These are phyloP conservation scores for Tetradesmus lagerheimii DNA, from an alignment of 139 green algal species.

Conservation along the genomic window DNA sequence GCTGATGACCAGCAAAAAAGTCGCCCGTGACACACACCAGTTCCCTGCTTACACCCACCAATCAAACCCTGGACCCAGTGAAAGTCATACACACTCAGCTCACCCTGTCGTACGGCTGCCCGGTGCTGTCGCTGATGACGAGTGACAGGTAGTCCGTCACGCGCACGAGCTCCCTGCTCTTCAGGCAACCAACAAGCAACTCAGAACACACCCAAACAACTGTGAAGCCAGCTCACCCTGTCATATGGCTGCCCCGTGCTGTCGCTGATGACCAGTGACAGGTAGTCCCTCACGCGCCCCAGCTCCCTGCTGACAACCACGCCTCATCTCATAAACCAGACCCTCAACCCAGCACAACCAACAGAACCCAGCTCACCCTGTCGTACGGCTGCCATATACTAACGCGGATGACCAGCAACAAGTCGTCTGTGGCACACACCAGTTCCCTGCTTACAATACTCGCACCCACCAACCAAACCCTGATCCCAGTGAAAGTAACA, in stretches of 20 bases:
- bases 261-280: slow-evolving; percentile 82
- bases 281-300: slow-evolving; percentile 92
- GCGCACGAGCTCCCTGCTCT: too few relatives aligned
- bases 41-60: too few relatives aligned
- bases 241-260: slow-evolving; percentile 89
- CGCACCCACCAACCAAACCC: not conserved
- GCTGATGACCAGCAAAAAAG: too few relatives aligned
- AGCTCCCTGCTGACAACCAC: slow-evolving; percentile 92
- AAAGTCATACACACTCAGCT: not conserved
- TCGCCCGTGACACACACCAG: too few relatives aligned
- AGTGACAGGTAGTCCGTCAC: slow-evolving; percentile 91
- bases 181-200: too few relatives aligned
- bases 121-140: slow-evolving; percentile 83
- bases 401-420: slow-evolving; percentile 80
- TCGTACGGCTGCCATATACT: slow-evolving; percentile 93
- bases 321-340: not conserved
- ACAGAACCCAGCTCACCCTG: slow-evolving; percentile 83
- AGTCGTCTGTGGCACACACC: slow-evolving; percentile 90
- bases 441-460: not conserved
- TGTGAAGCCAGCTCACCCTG: slow-evolving; percentile 68
- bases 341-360: not conserved
- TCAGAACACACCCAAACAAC: too few relatives aligned
- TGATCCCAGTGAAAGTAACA: not conserved
- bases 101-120: slow-evolving; percentile 86
- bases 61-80: too few relatives aligned